These are phyloP conservation scores for Komagataella mondaviorum DNA, from an alignment of 805 yeast genomes.

Conservation along the genomic window DNA sequence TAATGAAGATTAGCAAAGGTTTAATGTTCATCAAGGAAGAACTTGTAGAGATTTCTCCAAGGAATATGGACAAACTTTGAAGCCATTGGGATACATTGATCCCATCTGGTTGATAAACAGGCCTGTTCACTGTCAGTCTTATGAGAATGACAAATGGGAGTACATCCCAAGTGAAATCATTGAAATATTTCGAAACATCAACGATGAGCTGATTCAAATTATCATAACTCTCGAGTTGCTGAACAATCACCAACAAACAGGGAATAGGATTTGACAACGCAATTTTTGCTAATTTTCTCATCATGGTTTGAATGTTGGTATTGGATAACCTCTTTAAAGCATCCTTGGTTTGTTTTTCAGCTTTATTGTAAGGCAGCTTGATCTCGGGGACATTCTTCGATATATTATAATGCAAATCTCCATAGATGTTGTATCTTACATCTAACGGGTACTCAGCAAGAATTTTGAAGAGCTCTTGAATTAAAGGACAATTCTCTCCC, in stretches of 20 bases:
- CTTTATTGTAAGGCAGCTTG: slow-evolving; percentile 44
- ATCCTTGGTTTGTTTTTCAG: slow-evolving; percentile 71
- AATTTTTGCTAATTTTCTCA: slow-evolving; percentile 58
- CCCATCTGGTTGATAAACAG: slow-evolving; percentile 64
- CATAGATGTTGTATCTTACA: slow-evolving; percentile 63
- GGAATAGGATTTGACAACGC: slow-evolving; percentile 72
- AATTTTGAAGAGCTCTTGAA: slow-evolving; percentile 45
- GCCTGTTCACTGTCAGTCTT: slow-evolving; percentile 58
- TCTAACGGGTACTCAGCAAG: slow-evolving; percentile 43
- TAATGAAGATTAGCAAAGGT: slow-evolving; percentile 45
- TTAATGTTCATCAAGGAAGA: slow-evolving; percentile 41
- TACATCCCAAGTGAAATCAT: slow-evolving; percentile 74
- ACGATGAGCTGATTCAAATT: slow-evolving; percentile 71
- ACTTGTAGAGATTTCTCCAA: slow-evolving; percentile 54
- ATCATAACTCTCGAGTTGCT: slow-evolving; percentile 85
- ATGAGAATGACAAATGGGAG: slow-evolving; percentile 60
- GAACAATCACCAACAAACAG: slow-evolving; percentile 53
- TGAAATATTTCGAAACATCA: slow-evolving; percentile 64
- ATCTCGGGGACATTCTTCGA: slow-evolving; percentile 42
- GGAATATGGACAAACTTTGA: slow-evolving; percentile 66
- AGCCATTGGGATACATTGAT: slow-evolving; percentile 75
- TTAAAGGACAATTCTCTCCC: slow-evolving; percentile 41
- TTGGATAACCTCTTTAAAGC: slow-evolving; percentile 70
- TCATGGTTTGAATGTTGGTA: slow-evolving; percentile 61
- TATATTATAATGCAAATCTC: slow-evolving; percentile 52